Conservation (phyloP, 352 stramenopile species). For the Globisporangium cylindrosporum region DNA sequence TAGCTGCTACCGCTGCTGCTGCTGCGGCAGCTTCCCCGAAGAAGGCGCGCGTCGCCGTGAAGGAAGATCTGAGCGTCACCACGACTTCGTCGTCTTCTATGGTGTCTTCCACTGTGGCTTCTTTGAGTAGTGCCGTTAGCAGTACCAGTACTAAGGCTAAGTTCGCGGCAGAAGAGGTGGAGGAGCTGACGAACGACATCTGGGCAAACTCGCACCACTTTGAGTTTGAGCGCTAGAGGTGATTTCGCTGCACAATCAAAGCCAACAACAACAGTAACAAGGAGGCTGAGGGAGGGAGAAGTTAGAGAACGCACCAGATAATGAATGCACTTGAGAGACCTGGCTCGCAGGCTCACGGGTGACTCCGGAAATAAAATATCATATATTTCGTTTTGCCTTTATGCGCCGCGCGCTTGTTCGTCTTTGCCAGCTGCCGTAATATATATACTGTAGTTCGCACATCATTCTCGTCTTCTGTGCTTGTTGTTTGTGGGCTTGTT, state of each 20-base stretch:
- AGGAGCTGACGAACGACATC: constrained; percentile 71
- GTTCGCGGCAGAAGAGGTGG: constrained; percentile 51
- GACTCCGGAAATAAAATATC: neutral
- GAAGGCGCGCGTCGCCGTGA: constrained; percentile 11
- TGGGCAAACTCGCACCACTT: constrained; percentile 82
- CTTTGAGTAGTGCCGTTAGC: neutral
- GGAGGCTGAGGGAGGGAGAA: neutral
- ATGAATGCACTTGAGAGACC: neutral
- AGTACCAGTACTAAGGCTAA: constrained; percentile 13
- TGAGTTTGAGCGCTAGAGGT: constrained; percentile 43
- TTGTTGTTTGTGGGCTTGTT: constrained; percentile 8
- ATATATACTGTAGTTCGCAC: neutral
- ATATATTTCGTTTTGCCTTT: constrained; percentile 5
- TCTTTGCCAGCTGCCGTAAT: neutral
- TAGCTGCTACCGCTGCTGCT: neutral
- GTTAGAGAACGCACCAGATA: neutral
- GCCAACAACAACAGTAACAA: neutral
- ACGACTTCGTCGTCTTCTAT: neutral
- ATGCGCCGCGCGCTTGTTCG: neutral
- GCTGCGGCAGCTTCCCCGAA: neutral
- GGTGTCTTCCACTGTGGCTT: neutral
- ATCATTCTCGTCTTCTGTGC: neutral
- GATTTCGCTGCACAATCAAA: neutral
- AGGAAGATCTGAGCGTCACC: neutral
- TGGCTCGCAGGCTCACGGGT: neutral